Evolutionary conservation across 139 green algal genomes (phyloP).

Genomic region (Tetradesmus obliquus): DNA sequence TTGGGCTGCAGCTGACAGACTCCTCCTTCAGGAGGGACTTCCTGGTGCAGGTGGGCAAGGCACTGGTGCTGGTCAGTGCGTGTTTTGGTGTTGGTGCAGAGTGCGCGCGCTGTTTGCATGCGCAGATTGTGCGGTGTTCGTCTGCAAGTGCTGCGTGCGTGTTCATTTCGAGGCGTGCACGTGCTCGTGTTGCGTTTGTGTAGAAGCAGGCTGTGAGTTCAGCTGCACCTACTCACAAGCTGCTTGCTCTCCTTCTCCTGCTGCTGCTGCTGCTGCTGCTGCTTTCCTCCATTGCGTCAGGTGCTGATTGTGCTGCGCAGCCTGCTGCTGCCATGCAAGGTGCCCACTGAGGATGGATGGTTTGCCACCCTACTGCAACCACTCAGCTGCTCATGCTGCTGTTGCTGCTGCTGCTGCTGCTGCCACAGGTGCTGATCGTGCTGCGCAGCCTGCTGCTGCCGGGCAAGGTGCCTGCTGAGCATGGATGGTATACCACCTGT

Average conservation of each 20-base stretch:
- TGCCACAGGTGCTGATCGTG: constrained; percentile 7
- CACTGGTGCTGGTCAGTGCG: not conserved
- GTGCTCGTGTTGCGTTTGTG: no score
- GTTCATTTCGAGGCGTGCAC: not conserved
- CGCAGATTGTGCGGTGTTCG: no score
- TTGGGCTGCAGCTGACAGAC: constrained; percentile 84
- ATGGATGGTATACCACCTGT: not conserved
- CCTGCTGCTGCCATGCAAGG: constrained; percentile 21
- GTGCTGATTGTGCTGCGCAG: constrained; percentile 27
- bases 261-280: not conserved
- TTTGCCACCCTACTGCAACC: not conserved
- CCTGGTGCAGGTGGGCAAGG: constrained; percentile 65
- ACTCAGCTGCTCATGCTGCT: not conserved
- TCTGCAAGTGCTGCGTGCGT: not conserved
- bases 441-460: constrained; percentile 28
- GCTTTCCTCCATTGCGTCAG: not conserved
- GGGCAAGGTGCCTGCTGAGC: constrained; percentile 20
- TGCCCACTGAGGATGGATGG: not conserved
- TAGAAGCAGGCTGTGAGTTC: no score
- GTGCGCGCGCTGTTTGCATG: not conserved
- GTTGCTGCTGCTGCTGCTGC: not conserved
- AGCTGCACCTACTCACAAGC: no score
- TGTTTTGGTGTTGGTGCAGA: no score
- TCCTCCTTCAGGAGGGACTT: constrained; percentile 83
- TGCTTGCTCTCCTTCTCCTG: no score